phyloP scores from a whole-genome alignment of 78 protist genomes.

The Dictyostelium citrinum region DNA sequence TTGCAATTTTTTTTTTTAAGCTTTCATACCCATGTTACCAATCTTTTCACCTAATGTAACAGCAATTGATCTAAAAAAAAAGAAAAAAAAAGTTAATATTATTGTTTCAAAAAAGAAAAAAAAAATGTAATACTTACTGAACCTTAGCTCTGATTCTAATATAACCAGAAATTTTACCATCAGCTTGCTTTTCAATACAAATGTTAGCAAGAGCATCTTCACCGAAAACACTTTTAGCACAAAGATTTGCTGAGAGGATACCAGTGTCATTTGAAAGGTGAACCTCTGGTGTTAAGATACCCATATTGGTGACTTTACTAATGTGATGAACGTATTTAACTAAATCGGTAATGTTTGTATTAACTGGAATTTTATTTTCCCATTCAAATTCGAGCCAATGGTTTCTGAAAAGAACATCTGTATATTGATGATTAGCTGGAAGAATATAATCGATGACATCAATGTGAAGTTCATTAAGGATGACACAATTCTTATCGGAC shows the following conservation, averaged over 20 bases:
- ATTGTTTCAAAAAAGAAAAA: neutral
- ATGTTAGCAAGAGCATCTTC: conserved; percentile 96
- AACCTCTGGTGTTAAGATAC: conserved; percentile 87
- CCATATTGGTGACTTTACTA: conserved; percentile 93
- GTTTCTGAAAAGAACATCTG: conserved; percentile 87
- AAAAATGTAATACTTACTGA: conserved; percentile 58
- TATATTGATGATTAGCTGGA: conserved; percentile 90
- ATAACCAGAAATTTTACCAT: conserved; percentile 88
- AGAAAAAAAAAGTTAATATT: neutral
- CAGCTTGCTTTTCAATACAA: conserved; percentile 86
- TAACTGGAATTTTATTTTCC: conserved; percentile 95
- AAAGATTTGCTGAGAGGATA: conserved; percentile 96
- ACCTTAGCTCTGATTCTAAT: conserved; percentile 96
- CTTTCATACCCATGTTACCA: conserved; percentile 11
- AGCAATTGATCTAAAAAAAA: conserved; percentile 91
- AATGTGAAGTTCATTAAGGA: conserved; percentile 95
- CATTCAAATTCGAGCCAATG: conserved; percentile 99
- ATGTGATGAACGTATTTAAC: conserved; percentile 89
- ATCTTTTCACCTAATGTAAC: conserved; percentile 96
- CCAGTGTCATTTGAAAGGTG: conserved; percentile 91
- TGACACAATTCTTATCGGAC: conserved; percentile 87
- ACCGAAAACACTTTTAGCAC: conserved; percentile 94
- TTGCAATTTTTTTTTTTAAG: neutral
- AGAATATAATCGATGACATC: conserved; percentile 97
- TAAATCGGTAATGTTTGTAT: conserved; percentile 78